Base-by-base conservation (phyloP, 225 moss, liverwort and hornwort genomes). In the Climacium dendroides region DNA sequence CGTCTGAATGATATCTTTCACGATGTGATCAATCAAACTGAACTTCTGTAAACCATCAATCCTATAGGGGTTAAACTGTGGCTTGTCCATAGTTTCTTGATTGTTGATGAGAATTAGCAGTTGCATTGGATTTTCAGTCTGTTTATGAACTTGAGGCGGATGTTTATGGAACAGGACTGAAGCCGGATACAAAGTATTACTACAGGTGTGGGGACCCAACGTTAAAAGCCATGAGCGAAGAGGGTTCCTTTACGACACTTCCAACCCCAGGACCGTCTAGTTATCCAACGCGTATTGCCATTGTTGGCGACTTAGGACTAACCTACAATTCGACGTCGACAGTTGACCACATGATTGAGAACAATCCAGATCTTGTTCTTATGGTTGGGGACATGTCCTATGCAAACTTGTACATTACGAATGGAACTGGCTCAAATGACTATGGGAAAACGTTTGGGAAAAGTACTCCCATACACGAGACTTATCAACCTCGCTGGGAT, bases 401-500 rank as follows among this genome's bases (percentile, higher is more conserved):
- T 81, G 98, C 98, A 20, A 96, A 98, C 79, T 87, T 98, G 61
- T 98, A 98, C 84, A 81, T 98, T 53, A 98, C 97, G 7, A 98
- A 98, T 86, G 98, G 98, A 77, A 95, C 95, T 20, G 97, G 98
- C 23, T 64, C 90, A 52, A 80, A 76, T 53, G 95, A 96, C 58
- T 98, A 95, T 65, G 87, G 90, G 34, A 37, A 13, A 18, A 80
- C 93, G 34, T 98, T 97, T 90, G 95, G 95, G 60, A 86, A 96
- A 11, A 26, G 35, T 39, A 94, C 98, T 83, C 98, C 97, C 74
- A 95, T 90, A 26, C 98, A 95, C 58, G 96, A 98, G 93, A 98
- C 97, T 16, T 98, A 98, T 83, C 97, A 97, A 92, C 98, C 98
- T 79, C 92, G 96, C 89, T 98, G 97, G 98, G 98, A 98, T 78